These are phyloP conservation scores for Sclerotiophoma versabilis DNA, from an alignment of 2,329 filamentous ascomycete species.

Conservation along the genomic window DNA sequence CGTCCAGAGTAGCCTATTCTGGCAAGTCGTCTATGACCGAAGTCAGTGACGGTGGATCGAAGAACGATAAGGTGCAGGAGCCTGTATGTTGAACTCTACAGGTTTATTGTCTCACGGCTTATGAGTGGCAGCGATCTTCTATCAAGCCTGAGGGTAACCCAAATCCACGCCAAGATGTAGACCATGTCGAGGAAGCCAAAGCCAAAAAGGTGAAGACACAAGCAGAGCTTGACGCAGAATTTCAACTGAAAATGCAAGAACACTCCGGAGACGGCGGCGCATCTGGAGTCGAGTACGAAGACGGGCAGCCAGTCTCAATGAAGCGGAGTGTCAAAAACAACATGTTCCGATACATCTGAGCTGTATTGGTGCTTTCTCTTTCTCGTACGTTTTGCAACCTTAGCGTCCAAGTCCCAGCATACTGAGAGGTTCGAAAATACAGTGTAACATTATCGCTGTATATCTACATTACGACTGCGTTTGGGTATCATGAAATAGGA, in stretches of 20 bases:
- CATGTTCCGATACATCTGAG: conserved; percentile 74
- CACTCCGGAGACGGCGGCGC: conserved; percentile 74
- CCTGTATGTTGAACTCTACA: neutral
- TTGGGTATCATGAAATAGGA: conserved; percentile 17
- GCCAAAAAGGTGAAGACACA: conserved; percentile 60
- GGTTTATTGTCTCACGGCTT: neutral
- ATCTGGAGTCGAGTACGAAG: conserved; percentile 76
- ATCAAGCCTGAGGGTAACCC: conserved; percentile 14
- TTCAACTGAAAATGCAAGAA: conserved; percentile 69
- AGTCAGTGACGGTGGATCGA: conserved; percentile 10
- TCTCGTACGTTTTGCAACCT: conserved; percentile 4
- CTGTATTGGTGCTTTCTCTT: neutral
- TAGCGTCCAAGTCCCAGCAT: neutral
- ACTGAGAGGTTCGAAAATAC: neutral
- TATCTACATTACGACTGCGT: conserved; percentile 15
- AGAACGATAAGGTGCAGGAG: conserved; percentile 9
- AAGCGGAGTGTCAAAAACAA: conserved; percentile 77
- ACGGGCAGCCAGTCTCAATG: conserved; percentile 74
- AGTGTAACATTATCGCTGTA: conserved; percentile 14
- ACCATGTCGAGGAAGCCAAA: conserved; percentile 24
- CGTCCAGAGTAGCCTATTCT: conserved; percentile 5
- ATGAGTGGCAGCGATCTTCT: conserved; percentile 17
- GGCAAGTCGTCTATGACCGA: conserved; percentile 16
- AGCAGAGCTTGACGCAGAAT: conserved; percentile 70
- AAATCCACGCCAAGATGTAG: conserved; percentile 5